Evolutionary conservation across 768 basidiomycete species (phyloP).

Genomic region (Agrocybe pediades): DNA sequence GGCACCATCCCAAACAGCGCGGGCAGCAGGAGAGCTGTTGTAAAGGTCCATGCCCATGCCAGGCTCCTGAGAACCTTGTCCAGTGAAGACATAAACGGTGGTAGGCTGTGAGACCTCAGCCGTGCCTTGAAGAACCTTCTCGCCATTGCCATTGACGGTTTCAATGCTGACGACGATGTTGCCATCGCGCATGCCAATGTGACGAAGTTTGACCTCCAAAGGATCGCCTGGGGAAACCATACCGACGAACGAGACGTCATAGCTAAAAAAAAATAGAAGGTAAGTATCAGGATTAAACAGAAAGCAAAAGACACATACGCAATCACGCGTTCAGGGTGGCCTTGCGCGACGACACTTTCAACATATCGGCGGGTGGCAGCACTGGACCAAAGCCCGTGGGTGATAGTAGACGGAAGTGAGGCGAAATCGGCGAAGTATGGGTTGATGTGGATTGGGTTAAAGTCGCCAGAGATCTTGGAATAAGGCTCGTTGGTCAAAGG

Average conservation of each 20-base stretch:
- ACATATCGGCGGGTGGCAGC: conserved; percentile 92
- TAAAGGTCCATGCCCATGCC: conserved; percentile 99
- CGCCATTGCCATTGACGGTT: conserved; percentile 80
- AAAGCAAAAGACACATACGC: conserved; percentile 52
- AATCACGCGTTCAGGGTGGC: conserved; percentile 87
- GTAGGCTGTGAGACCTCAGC: conserved; percentile 92
- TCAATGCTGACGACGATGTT: conserved; percentile 91
- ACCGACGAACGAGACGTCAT: conserved; percentile 93
- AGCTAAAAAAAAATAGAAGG: conserved; percentile 53
- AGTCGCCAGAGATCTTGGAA: conserved; percentile 94
- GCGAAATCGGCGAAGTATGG: conserved; percentile 97
- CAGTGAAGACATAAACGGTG: conserved; percentile 97
- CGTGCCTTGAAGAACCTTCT: conserved; percentile 90
- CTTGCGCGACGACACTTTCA: conserved; percentile 93
- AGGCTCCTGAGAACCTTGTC: conserved; percentile 96
- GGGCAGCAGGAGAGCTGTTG: conserved; percentile 88
- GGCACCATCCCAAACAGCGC: conserved; percentile 96
- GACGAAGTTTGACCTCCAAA: conserved; percentile 83
- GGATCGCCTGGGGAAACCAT: conserved; percentile 95
- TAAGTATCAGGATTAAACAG: conserved; percentile 4
- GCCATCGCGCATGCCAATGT: conserved; percentile 90
- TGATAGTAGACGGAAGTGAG: conserved; percentile 92
- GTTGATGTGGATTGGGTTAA: conserved; percentile 98
- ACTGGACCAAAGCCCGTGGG: conserved; percentile 96
- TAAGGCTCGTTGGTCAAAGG: conserved; percentile 95